These are phyloP conservation scores for Cyclaneusma minus DNA, from an alignment of 2,329 filamentous ascomycete genomes.

Conservation along the genomic window DNA sequence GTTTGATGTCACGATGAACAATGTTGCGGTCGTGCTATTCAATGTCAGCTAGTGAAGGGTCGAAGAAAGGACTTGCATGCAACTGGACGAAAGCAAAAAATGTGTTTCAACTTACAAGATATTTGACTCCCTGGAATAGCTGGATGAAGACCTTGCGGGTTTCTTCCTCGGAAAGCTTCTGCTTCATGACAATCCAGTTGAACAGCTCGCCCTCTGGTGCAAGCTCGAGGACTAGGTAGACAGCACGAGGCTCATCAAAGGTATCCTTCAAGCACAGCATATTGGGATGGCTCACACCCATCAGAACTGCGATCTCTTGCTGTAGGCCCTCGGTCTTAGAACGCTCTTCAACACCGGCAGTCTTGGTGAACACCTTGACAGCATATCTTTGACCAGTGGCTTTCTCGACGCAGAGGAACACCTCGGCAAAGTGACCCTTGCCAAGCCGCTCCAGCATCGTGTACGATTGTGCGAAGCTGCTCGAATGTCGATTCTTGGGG, in stretches of 20 bases:
- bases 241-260: constrained; percentile 79
- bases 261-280: constrained; percentile 88
- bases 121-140: constrained; percentile 86
- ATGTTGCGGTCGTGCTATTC: constrained; percentile 86
- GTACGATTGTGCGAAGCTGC: constrained; percentile 76
- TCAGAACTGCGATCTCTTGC: constrained; percentile 90
- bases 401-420: constrained; percentile 83
- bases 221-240: constrained; percentile 83
- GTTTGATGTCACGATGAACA: constrained; percentile 94
- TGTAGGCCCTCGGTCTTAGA: constrained; percentile 76
- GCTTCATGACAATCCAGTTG: constrained; percentile 83
- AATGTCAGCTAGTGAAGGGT: constrained; percentile 13
- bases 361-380: constrained; percentile 89
- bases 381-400: constrained; percentile 68
- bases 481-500: constrained; percentile 57
- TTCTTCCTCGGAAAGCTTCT: constrained; percentile 74
- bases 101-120: constrained; percentile 49
- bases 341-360: constrained; percentile 64
- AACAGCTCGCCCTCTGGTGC: constrained; percentile 90
- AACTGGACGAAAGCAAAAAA: background rate
- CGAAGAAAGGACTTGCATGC: constrained; percentile 1
- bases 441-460: constrained; percentile 71
- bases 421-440: constrained; percentile 89
- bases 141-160: constrained; percentile 79
- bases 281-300: constrained; percentile 92